Evolutionary conservation across 2,329 filamentous ascomycete genomes (phyloP), one percentile per base, ranked within the genome.

Genomic region (Elsinoe perseae): DNA sequence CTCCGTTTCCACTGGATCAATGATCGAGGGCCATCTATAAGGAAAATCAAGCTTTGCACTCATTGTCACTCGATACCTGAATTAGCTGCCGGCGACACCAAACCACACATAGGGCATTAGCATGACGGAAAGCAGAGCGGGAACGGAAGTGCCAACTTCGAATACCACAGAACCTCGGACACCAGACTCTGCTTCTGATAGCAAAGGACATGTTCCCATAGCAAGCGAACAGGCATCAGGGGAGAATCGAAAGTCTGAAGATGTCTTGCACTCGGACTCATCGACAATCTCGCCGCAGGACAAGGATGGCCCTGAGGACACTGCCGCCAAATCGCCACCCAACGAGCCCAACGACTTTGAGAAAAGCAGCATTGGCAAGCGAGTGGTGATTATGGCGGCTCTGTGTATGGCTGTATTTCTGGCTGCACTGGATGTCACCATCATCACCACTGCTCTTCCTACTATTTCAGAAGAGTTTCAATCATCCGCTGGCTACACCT

Each of bases 361-460:
- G 54, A 57, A 67, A 59, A 59, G 65, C 38, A 65, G 66, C 7
- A 68, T 66, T 56, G 65, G 66, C 54, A 68, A 78, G 64, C 72
- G 76, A 56, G 69, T 70, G 4, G 59, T 78, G 56, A 78, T 79
- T 61, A 78, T 78, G 76, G 64, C 72, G 25, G 75, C 75, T 2
- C 67, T 78, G 1, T 61, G 60, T 58, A 75, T 82, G 67, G 79
- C 79, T 6, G 72, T 83, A 10, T 80, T 83, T 55, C 74, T 84
- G 23, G 80, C 80, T 9, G 81, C 81, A 28, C 68, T 84, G 38
- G 81, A 84, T 62, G 80, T 82, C 66, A 82, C 81, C 0, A 84
- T 84, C 60, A 74, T 84, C 54, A 80, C 81, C 0, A 84, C 82
- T 2, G 80, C 81, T 2, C 69, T 84, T 0, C 81, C 82, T 0